Conservation (phyloP, 208 protist species). For the Hexamita inflata region DNA sequence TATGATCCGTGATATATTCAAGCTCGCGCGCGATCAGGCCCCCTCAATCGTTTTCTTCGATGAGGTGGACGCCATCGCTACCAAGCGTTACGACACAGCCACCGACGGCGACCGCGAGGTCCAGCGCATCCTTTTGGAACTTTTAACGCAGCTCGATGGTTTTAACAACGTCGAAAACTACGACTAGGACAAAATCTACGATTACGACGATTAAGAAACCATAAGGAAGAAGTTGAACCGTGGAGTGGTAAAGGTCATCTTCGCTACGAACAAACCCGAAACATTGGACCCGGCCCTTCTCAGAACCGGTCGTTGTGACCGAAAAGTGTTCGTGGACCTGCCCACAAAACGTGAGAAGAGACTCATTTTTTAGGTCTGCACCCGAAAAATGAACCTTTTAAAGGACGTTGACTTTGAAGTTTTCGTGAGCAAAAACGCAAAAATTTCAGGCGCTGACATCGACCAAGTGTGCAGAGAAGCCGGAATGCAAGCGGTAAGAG, state of each 20-base stretch:
- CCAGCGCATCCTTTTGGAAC: conserved; percentile 40
- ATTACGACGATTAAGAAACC: neutral
- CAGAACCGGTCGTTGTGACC: conserved; percentile 57
- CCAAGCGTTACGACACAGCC: conserved; percentile 26
- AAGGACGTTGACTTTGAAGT: conserved; percentile 32
- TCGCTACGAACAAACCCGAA: conserved; percentile 97
- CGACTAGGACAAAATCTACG: neutral
- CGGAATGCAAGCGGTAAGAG: conserved; percentile 35
- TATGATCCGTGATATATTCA: conserved; percentile 96
- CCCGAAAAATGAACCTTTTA: conserved; percentile 23
- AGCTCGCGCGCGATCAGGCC: conserved; percentile 85
- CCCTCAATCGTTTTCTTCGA: conserved; percentile 99
- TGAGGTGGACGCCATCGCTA: conserved; percentile 98
- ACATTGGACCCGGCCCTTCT: conserved; percentile 96
- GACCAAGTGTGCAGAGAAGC: conserved; percentile 33
- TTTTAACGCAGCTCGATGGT: conserved; percentile 82
- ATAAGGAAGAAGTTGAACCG: conserved; percentile 47
- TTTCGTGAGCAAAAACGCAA: conserved; percentile 22
- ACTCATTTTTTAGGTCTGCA: conserved; percentile 32
- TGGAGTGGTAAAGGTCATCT: conserved; percentile 87
- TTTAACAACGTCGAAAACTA: conserved; percentile 71
- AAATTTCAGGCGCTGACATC: conserved; percentile 38
- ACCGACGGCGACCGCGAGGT: conserved; percentile 30
- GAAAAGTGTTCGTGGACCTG: conserved; percentile 32
- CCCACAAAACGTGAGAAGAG: conserved; percentile 28